Evolutionary conservation across 768 basidiomycete genomes (phyloP).

Genomic region (Lactifluus subvellereus): DNA sequence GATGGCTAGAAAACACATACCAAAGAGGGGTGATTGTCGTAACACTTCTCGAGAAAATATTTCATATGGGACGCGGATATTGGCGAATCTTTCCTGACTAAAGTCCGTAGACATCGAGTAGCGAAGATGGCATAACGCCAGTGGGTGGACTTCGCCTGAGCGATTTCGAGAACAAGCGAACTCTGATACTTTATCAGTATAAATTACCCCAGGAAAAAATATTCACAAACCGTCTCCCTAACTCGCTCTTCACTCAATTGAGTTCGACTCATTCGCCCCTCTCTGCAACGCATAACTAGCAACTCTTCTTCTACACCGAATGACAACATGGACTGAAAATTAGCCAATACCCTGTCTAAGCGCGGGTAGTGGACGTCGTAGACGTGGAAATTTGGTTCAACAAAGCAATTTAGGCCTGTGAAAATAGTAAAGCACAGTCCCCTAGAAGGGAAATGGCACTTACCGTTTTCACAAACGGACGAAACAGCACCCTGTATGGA

Average conservation of each 20-base stretch:
- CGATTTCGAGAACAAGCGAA: constrained; percentile 47
- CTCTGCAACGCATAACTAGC: constrained; percentile 39
- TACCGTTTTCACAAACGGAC: constrained; percentile 59
- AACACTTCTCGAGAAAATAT: constrained; percentile 54
- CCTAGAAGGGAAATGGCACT: constrained; percentile 23
- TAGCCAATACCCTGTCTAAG: constrained; percentile 35
- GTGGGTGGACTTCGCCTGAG: constrained; percentile 56
- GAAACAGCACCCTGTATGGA: constrained; percentile 72
- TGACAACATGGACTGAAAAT: constrained; percentile 37
- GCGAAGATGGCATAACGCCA: constrained; percentile 77
- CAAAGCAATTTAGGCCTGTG: constrained; percentile 52
- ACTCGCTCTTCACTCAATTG: constrained; percentile 38
- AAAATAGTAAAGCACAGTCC: constrained; percentile 5
- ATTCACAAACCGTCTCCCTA: constrained; percentile 39
- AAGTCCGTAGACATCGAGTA: constrained; percentile 57
- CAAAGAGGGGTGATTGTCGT: constrained; percentile 61
- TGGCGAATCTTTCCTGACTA: constrained; percentile 61
- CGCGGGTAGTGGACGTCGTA: constrained; percentile 45
- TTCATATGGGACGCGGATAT: constrained; percentile 43
- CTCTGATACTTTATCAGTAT: constrained; percentile 31
- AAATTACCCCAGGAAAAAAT: not conserved
- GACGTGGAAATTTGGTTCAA: constrained; percentile 54
- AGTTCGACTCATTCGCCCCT: constrained; percentile 43
- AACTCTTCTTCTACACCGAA: constrained; percentile 31
- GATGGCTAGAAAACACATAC: constrained; percentile 36